Conservation (phyloP, 352 stramenopile genomes). For the Phytophthora hybrid region DNA sequence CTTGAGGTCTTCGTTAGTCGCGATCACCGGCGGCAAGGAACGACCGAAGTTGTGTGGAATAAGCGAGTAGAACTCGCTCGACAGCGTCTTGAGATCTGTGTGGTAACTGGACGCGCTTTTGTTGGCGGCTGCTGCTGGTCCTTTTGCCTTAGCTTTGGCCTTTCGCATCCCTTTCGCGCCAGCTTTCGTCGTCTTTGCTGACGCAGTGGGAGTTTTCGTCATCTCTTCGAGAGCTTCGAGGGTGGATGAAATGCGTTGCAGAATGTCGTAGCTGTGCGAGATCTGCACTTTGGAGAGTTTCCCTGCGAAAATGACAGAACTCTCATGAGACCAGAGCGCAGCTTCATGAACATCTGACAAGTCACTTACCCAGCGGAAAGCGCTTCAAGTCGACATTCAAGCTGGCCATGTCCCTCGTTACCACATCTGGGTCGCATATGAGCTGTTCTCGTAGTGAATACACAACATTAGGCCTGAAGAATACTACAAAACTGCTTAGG, state of each 20-base stretch:
- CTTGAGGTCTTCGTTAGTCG: conserved; percentile 60
- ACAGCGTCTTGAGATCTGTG: conserved; percentile 57
- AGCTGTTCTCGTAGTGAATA: conserved; percentile 35
- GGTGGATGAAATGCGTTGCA: conserved; percentile 55
- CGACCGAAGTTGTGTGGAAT: conserved; percentile 77
- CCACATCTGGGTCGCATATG: conserved; percentile 59
- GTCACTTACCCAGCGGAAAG: conserved; percentile 48
- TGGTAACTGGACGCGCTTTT: conserved; percentile 40
- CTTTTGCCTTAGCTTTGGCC: conserved; percentile 37
- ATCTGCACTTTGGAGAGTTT: conserved; percentile 69
- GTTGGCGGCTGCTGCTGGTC: conserved; percentile 23
- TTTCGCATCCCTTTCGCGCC: conserved; percentile 33
- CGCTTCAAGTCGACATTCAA: conserved; percentile 66
- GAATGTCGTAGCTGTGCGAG: conserved; percentile 61
- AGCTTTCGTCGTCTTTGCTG: conserved; percentile 28
- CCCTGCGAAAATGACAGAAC: conserved; percentile 17
- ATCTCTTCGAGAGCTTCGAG: conserved; percentile 54
- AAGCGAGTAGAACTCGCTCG: conserved; percentile 74
- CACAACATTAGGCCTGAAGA: conserved; percentile 5
- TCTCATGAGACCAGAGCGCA: neutral
- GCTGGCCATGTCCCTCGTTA: conserved; percentile 53
- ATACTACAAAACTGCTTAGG: neutral
- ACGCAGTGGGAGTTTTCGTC: conserved; percentile 11
- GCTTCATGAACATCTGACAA: neutral
- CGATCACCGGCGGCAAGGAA: conserved; percentile 57